Base-by-base conservation (phyloP, 306 rosid species). In the Cucumis cinereus region DNA sequence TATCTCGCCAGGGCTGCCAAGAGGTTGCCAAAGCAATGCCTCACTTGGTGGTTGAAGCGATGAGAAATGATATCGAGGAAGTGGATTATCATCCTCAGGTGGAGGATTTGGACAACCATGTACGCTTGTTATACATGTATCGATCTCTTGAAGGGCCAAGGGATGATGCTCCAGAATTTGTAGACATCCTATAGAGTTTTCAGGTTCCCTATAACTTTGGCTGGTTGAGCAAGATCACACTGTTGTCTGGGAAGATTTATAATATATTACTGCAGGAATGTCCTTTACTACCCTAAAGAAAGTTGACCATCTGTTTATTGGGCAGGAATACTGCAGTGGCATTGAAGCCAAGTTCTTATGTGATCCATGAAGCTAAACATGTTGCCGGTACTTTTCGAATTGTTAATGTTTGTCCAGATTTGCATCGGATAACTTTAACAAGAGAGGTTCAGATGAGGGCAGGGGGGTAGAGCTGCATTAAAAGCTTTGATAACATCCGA, bases 121-220 rank as follows among this genome's bases (percentile, higher is more conserved):
- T 87, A 53, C 82, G 71, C 22, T 54, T 63, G 49, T 60, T 87
- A 71, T 84, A 87, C 79, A 85, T 87, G 90, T 87, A 87, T 74
- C 88, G 90, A 5, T 87, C 90, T 58, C 88, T 87, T 8, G 90
- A 87, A 58, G 89, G 93, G 24, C 94, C 88, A 6, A 89, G 98
- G 68, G 85, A 85, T 43, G 94, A 92, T 84, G 82, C 85, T 77
- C 94, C 96, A 0, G 16, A 33, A 68, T 56, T n/a, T 78, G 94
- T 92, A 63, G 83, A 77, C 56, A 90, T 92, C 80, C 55, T 90
- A 80, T 92, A 87, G 83, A 81, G 26, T 45, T 45, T 47, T 43
- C 10, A 20, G 74, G 7, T 24, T 22, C 33, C 74, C 22, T 40
- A 24, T 24, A 2, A n/a, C 22, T 10, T 66, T 4, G 3, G 20